Evolutionary conservation across 2,329 filamentous ascomycete species (phyloP).

Genomic region (Trichoderma citrinoviride): DNA sequence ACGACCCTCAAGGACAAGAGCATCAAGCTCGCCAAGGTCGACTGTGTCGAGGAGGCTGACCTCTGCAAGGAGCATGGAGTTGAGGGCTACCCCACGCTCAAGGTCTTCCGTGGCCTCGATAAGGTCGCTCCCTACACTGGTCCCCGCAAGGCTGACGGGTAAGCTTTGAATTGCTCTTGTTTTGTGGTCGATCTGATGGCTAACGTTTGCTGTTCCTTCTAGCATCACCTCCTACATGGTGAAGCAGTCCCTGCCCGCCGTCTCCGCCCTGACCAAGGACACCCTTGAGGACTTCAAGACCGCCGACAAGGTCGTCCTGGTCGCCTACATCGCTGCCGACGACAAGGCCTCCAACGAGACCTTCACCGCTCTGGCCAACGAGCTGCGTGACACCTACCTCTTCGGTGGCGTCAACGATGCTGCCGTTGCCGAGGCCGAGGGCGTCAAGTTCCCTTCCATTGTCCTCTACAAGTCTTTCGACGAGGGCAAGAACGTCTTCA

Average conservation of each 20-base stretch:
- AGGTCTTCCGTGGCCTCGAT: constrained; percentile 92
- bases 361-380: constrained; percentile 70
- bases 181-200: constrained; percentile 2
- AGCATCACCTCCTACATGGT: constrained; percentile 86
- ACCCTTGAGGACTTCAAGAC: constrained; percentile 95
- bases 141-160: constrained; percentile 80
- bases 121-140: constrained; percentile 77
- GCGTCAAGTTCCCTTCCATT: constrained; percentile 79
- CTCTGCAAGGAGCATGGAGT: constrained; percentile 89
- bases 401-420: constrained; percentile 87
- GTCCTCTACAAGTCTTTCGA: constrained; percentile 96
- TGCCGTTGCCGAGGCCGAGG: constrained; percentile 82
- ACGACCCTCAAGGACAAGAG: constrained; percentile 84
- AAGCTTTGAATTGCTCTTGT: constrained; percentile 36
- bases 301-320: constrained; percentile 91
- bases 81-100: constrained; percentile 97
- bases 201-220: constrained; percentile 24
- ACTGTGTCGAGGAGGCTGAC: constrained; percentile 92
- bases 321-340: constrained; percentile 78
- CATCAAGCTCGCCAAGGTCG: constrained; percentile 80
- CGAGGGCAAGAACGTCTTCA: constrained; percentile 86
- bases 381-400: constrained; percentile 84
- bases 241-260: constrained; percentile 93
- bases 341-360: constrained; percentile 86
- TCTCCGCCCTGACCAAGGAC: constrained; percentile 77